Conservation (phyloP, 345 rosid species). For the Hibiscus tridactylites region DNA sequence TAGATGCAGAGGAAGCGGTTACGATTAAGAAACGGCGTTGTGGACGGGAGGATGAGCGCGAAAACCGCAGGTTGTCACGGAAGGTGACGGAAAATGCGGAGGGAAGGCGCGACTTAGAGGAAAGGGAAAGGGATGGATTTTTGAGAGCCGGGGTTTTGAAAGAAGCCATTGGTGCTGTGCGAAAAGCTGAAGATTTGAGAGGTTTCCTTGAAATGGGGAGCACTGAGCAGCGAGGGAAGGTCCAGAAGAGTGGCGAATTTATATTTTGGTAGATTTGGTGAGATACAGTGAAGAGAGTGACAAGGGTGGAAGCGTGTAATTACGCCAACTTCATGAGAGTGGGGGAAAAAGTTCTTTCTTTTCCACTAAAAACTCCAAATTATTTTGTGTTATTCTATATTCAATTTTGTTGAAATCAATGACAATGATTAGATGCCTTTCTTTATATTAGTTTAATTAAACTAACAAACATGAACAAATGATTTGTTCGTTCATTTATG, state of each 20-base stretch:
- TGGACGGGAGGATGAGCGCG: neutral
- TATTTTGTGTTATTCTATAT: no score
- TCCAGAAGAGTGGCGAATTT: conserved; percentile 13
- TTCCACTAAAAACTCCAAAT: neutral
- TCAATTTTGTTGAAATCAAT: no score
- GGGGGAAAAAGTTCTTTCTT: neutral
- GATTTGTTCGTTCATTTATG: no score
- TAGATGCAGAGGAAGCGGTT: conserved; percentile 21
- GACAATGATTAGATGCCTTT: no score
- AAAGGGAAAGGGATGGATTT: neutral
- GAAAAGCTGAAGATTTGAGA: neutral
- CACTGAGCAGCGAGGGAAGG: conserved; percentile 20
- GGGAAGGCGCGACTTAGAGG: neutral
- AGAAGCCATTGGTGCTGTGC: neutral
- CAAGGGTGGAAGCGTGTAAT: neutral
- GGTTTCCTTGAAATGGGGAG: neutral
- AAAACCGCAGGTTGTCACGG: neutral
- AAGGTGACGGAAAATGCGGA: neutral
- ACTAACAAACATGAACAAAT: no score
- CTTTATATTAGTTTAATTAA: no score
- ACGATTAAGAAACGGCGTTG: conserved; percentile 16
- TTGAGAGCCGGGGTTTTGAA: neutral
- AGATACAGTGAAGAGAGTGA: neutral
- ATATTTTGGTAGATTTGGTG: conserved; percentile 18
- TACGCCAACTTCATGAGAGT: neutral